A percentile compares a stretch with the other conserved stretches of the same genome.
These are phyloP conservation scores for Trametes coccinea DNA, from an alignment of 768 basidiomycete species.

Conservation along the genomic window DNA sequence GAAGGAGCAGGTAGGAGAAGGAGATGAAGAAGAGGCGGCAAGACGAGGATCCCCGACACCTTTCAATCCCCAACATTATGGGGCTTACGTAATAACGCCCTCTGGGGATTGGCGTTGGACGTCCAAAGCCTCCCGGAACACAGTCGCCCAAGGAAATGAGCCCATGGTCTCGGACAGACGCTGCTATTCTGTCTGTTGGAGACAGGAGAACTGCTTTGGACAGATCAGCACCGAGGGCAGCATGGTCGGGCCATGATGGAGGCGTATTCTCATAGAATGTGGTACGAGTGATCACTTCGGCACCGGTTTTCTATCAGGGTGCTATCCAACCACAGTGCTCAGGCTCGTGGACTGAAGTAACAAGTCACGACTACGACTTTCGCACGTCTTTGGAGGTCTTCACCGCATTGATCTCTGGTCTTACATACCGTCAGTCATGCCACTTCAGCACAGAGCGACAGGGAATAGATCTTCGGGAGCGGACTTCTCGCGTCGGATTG, in stretches of 20 bases:
- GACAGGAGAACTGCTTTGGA: background rate
- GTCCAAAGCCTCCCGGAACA: slow-evolving; percentile 7
- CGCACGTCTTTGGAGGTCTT: too few species aligned
- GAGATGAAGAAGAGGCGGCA: slow-evolving; percentile 12
- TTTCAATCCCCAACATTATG: slow-evolving; percentile 22
- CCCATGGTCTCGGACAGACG: background rate
- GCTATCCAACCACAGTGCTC: background rate
- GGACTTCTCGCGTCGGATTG: background rate
- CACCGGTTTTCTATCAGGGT: background rate
- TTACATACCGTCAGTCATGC: too few species aligned
- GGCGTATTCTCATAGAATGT: slow-evolving; percentile 1
- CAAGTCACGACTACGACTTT: too few species aligned
- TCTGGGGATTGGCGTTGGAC: slow-evolving; percentile 18
- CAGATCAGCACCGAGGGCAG: background rate
- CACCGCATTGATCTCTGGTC: too few species aligned
- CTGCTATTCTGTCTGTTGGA: background rate
- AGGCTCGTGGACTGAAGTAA: too few species aligned
- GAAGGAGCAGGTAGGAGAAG: slow-evolving; percentile 11
- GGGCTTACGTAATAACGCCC: slow-evolving; percentile 18
- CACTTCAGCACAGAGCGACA: too few species aligned
- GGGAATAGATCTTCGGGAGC: background rate
- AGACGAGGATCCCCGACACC: slow-evolving; percentile 9
- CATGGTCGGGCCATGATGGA: slow-evolving; percentile 8
- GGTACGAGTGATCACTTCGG: slow-evolving; percentile 8
- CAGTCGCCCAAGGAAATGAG: slow-evolving; percentile 5